Evolutionary conservation across 768 basidiomycete genomes (phyloP).

Genomic region (Amanita exitialis): DNA sequence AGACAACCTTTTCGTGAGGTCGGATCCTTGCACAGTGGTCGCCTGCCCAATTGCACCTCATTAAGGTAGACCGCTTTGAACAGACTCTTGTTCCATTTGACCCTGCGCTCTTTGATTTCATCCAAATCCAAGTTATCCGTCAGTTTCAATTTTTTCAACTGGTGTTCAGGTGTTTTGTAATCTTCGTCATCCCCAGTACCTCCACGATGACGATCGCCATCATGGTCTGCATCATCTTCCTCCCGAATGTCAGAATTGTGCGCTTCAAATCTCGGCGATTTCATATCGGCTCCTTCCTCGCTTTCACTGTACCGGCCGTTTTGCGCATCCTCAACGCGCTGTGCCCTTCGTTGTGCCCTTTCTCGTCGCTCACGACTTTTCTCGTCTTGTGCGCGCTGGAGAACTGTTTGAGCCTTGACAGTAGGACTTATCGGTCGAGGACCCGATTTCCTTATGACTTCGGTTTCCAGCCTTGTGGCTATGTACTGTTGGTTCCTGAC

Average conservation of each 20-base stretch:
- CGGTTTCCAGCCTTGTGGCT: slow-evolving; percentile 51
- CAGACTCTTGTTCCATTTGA: slow-evolving; percentile 72
- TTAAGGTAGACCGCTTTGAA: slow-evolving; percentile 53
- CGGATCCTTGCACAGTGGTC: slow-evolving; percentile 29
- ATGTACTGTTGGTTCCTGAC: slow-evolving; percentile 59
- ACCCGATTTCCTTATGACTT: slow-evolving; percentile 63
- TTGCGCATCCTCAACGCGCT: slow-evolving; percentile 27
- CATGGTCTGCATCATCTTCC: slow-evolving; percentile 11
- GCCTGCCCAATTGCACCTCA: slow-evolving; percentile 45
- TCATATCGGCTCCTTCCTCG: slow-evolving; percentile 9
- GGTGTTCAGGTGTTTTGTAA: slow-evolving; percentile 45
- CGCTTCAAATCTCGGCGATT: not conserved
- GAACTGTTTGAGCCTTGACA: slow-evolving; percentile 60
- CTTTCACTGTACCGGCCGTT: slow-evolving; percentile 19
- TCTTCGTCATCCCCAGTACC: slow-evolving; percentile 80
- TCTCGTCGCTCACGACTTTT: slow-evolving; percentile 41
- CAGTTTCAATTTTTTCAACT: slow-evolving; percentile 29
- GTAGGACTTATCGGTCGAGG: slow-evolving; percentile 67
- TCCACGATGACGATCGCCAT: slow-evolving; percentile 31
- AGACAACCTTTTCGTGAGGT: slow-evolving; percentile 52
- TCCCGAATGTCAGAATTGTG: slow-evolving; percentile 14
- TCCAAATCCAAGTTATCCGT: slow-evolving; percentile 24
- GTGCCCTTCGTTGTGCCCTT: slow-evolving; percentile 52
- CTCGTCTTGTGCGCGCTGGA: slow-evolving; percentile 61
- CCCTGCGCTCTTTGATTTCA: slow-evolving; percentile 32